Evolutionary conservation across 805 yeast genomes (phyloP).

Genomic region (Lachancea kluyveri): DNA sequence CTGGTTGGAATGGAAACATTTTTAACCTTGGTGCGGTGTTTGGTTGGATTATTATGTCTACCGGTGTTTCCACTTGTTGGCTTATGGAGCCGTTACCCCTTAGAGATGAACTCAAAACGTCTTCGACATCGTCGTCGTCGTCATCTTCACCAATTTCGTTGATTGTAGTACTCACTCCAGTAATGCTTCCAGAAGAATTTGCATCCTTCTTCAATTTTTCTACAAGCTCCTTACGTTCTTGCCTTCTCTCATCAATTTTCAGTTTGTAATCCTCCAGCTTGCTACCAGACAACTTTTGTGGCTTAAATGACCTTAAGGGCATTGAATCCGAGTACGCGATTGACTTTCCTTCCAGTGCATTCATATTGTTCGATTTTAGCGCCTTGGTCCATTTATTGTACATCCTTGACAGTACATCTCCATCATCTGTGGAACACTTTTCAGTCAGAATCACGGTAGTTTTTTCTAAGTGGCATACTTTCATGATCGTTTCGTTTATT

Average conservation of each 20-base stretch:
- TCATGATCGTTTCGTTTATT: conserved; percentile 45
- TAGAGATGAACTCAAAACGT: conserved; percentile 9
- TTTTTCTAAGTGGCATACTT: conserved; percentile 55
- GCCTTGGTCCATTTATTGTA: conserved; percentile 43
- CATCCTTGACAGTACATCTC: conserved; percentile 11
- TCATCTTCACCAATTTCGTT: conserved; percentile 29
- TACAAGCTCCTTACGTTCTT: conserved; percentile 30
- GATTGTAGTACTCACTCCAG: conserved; percentile 15
- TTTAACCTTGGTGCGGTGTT: conserved; percentile 33
- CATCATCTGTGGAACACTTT: conserved; percentile 27
- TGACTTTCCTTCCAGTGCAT: conserved; percentile 54
- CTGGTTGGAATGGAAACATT: conserved; percentile 71
- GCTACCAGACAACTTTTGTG: conserved; percentile 43
- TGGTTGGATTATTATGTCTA: conserved; percentile 21
- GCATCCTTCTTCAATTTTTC: conserved; percentile 30
- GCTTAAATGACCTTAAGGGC: conserved; percentile 36
- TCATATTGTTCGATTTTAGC: conserved; percentile 33
- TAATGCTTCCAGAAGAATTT: conserved; percentile 17
- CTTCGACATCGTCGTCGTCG: conserved; percentile 30
- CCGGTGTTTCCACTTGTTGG: conserved; percentile 19
- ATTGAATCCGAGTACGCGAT: conserved; percentile 45
- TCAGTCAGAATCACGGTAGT: conserved; percentile 76
- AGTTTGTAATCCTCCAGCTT: conserved; percentile 46
- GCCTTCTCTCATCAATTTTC: conserved; percentile 41
- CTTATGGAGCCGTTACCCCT: conserved; percentile 6